Base-by-base conservation (phyloP, 2,329 filamentous ascomycete species). In the Pseudophaeomoniella oleicola region DNA sequence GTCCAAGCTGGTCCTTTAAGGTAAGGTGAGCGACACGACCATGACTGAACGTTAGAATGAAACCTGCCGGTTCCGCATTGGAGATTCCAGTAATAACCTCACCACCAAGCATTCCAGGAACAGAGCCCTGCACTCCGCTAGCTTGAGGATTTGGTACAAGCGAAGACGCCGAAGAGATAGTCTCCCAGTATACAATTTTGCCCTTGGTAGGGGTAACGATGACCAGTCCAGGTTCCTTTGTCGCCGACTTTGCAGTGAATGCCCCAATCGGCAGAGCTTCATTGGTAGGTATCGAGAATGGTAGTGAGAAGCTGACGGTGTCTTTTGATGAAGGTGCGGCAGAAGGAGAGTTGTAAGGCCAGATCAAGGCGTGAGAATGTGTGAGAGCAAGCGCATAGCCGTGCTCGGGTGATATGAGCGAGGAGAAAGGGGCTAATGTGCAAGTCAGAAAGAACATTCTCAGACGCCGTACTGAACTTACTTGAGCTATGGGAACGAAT, bases 151-250 rank as follows among this genome's bases (percentile, higher is more conserved):
- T 79, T 50, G 88, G 82, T 30, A 92, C 73, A 38, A 92, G 69
- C 1, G 84, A 85, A 29, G 86, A 82, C 6, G 85, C 86, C 55
- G 78, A 86, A 38, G 88, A 86, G 44, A 96, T 82, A 29, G 85
- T 92, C 55, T 96, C 90, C 86, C 90, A 96, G 57, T 90, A 96
- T 32, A 84, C 78, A 36, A 96, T 75, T 56, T 79, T 87, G 36
- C 90, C 90, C 34, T 71, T 86, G 13, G 73, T 74, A 10, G 88
- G 82, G 62, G 88, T 83, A 27, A 96, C 70, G 27, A 94, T 72
- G 17, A 98, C 75, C 27, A 98, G 69, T 2, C 90, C 90, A 19
- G 87, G 81, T 47, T 93, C 82, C 34, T 75, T 74, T n/a, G 74
- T 75, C 3, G 81, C 78, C 4, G 83, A 81, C 35, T 81, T 78